A percentile compares a stretch with the other conserved stretches of the same genome.
Evolutionary conservation across 73 alveolate genomes (phyloP).

Genomic region (Tetrahymena elliotti): DNA sequence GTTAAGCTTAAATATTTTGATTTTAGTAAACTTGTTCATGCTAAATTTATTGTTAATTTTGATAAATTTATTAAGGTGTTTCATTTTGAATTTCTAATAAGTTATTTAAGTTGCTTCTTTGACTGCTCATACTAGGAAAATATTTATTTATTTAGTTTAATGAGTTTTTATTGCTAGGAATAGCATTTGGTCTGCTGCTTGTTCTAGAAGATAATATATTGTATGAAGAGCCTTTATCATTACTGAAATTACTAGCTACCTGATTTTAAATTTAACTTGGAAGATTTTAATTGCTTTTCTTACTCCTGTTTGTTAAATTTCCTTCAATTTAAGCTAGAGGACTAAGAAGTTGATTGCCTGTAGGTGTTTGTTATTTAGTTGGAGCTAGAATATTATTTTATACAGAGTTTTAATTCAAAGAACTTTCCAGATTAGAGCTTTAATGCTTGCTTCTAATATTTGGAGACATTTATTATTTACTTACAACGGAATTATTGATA

Average conservation of each 20-base stretch:
- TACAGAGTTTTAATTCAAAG: not conserved
- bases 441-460: not conserved
- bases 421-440: not conserved
- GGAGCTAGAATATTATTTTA: not conserved
- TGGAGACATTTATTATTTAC: not conserved
- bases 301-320: not conserved
- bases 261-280: not conserved
- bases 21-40: not conserved
- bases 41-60: not conserved
- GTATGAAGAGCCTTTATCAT: not conserved
- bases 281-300: not conserved
- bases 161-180: not conserved
- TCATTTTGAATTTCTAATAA: not conserved
- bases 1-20: not conserved
- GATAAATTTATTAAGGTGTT: not conserved
- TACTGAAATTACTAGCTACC: not conserved
- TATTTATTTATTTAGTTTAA: not conserved
- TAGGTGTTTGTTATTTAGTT: not conserved
- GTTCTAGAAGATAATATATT: not conserved
- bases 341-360: not conserved
- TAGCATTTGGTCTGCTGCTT: not conserved
- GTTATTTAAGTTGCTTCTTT: not conserved
- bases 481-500: not conserved
- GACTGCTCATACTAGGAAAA: not conserved
- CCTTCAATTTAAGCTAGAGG: not conserved